Percentiles rank a stretch among this genome's conserved stretches.
Conservation (phyloP, 176 grass and related monocot genomes). For the Metroxylon sagu region DNA sequence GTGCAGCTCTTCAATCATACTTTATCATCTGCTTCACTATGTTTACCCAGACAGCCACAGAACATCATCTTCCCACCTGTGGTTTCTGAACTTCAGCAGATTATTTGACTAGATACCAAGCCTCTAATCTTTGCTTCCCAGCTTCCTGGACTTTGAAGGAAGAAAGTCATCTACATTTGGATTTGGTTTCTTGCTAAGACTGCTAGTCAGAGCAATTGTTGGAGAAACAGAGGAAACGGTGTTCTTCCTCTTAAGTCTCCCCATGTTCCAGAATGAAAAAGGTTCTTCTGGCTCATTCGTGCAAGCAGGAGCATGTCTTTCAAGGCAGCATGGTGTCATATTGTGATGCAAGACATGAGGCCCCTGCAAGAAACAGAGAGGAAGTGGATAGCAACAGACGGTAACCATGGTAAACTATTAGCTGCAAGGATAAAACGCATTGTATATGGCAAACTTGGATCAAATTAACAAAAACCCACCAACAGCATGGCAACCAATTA, state of each 20-base stretch:
- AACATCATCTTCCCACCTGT: neutral
- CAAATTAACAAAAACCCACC: no score
- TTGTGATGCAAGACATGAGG: constrained; percentile 23
- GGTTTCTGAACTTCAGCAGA: neutral
- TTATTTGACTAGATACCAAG: neutral
- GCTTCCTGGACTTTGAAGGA: constrained; percentile 39
- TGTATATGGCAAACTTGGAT: no score
- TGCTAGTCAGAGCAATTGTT: constrained; percentile 1
- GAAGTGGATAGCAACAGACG: neutral
- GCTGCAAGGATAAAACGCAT: constrained; percentile 2
- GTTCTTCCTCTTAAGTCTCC: constrained; percentile 34
- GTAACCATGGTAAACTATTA: neutral
- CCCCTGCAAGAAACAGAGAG: constrained; percentile 24
- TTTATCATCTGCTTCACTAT: no score
- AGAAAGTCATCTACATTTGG: constrained; percentile 13
- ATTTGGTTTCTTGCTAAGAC: constrained; percentile 42
- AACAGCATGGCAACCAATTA: no score
- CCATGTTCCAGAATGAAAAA: constrained; percentile 90
- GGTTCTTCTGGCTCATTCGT: constrained; percentile 42
- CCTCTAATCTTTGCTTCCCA: constrained; percentile 14
- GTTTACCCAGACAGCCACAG: no score
- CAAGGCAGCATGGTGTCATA: constrained; percentile 16
- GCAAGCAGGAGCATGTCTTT: constrained; percentile 21
- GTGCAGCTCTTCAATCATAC: no score
- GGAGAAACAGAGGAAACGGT: constrained; percentile 32